Evolutionary conservation across 2,329 filamentous ascomycete species (phyloP), one percentile per base, ranked within the genome.

Genomic region (Aspergillus phoenicis): DNA sequence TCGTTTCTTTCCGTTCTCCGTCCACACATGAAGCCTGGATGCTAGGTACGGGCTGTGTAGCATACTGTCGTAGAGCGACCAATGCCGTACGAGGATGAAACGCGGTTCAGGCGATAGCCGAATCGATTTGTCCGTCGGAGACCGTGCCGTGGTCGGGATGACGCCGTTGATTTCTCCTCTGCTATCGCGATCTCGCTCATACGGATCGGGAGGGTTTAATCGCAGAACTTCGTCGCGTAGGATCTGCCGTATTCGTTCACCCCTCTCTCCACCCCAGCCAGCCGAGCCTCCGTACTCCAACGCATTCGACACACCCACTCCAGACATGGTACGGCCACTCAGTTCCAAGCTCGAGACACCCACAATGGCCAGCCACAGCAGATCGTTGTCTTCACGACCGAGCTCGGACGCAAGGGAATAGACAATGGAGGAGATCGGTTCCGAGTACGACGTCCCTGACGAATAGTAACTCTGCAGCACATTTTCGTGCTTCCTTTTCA

Each of bases 1-100:
- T 55, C 94, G 87, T 75, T 96, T 96, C 57, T 91, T 85, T 3
- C 95, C 95, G 54, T 85, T 86, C 64, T 98, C 95, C 62, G 89
- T 96, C 94, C 95, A 99, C 51, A 97, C 93, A 76, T 96, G 94
- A 49, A 99, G 84, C 33, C 92, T 87, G 3, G 94, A 91, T 62
- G 96, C 94, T 4, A 99, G 85, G 71, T 97, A 98, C 0, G 94
- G 93, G 0, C 93, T 97, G 75, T 99, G 95, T 11, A 98, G 84
- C 95, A 99, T 98, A 75, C 93, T 97, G 72, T 99, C 95, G 76
- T 98, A 98, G 13, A 99, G 82, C 68, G 92, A 97, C 95, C 95
- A 99, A 75, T 99, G 95, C 36, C 95, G 85, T 57, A 98, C 91
- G 0, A 99, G 85, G 26, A 98, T 84, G 68, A 99, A 97, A 43